phyloP scores from a whole-genome alignment of 139 green algal species.

The Volvox africanus region DNA sequence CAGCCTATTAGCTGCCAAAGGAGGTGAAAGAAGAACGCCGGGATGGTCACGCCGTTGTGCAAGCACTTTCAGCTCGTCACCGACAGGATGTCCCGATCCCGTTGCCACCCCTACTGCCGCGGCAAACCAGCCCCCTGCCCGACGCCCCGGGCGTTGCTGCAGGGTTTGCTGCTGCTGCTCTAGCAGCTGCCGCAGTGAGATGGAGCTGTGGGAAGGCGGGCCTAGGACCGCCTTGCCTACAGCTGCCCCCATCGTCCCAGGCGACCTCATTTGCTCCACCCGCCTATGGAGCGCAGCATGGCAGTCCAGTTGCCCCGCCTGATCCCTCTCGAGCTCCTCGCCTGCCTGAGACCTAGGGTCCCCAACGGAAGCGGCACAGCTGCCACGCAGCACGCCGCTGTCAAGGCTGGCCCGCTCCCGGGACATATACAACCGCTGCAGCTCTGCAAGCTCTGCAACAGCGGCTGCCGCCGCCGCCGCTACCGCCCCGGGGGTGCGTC shows the following conservation, averaged over 20 bases:
- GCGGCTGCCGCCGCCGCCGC: background rate
- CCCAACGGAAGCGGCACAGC: background rate
- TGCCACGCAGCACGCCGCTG: constrained; percentile 18
- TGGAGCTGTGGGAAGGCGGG: background rate
- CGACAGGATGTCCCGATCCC: background rate
- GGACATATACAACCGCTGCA: background rate
- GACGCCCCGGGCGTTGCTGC: background rate
- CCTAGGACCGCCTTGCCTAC: too few relatives aligned
- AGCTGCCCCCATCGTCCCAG: too few relatives aligned
- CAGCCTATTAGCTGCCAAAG: background rate
- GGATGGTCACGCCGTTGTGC: too few relatives aligned
- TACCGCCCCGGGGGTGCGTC: background rate
- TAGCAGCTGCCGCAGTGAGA: background rate
- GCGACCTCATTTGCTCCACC: too few relatives aligned
- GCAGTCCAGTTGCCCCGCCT: too few relatives aligned
- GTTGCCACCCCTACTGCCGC: background rate
- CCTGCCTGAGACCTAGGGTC: background rate
- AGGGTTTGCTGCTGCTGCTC: background rate
- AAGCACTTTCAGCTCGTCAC: too few relatives aligned
- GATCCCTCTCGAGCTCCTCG: background rate
- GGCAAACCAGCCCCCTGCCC: background rate
- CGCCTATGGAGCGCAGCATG: too few relatives aligned
- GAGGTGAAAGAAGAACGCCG: background rate
- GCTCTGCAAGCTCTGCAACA: background rate
- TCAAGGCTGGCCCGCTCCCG: background rate